phyloP scores from a whole-genome alignment of 2,329 filamentous ascomycete genomes.

The Grosmannia huntii region DNA sequence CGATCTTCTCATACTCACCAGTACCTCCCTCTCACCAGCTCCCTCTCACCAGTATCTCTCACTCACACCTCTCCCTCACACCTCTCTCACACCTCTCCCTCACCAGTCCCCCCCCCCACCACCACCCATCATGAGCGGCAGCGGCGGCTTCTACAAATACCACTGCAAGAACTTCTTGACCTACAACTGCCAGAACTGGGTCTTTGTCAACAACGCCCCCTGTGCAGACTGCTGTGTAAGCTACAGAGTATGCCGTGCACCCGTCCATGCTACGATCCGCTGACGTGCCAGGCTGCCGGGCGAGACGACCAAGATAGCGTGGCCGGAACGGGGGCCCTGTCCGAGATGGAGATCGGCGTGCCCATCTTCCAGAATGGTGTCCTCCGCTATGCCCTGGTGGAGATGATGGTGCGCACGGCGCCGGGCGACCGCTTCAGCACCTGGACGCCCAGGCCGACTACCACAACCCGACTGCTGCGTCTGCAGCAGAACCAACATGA shows the following conservation, averaged over 20 bases:
- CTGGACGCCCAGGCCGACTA: conserved; percentile 23
- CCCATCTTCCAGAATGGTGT: conserved; percentile 25
- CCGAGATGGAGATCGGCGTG: conserved; percentile 7
- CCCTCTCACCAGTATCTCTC: too few relatives aligned
- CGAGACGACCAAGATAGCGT: conserved; percentile 27
- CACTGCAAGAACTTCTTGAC: conserved; percentile 38
- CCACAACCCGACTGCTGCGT: neutral
- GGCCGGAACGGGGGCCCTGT: conserved; percentile 1
- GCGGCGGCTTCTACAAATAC: conserved; percentile 34
- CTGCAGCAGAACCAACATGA: neutral
- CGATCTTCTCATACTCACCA: too few relatives aligned
- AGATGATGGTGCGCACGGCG: conserved; percentile 26
- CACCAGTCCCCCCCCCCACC: neutral
- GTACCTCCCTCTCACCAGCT: too few relatives aligned
- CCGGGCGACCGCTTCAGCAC: conserved; percentile 18
- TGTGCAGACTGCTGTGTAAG: conserved; percentile 34
- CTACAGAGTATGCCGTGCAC: neutral
- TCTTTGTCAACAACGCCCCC: conserved; percentile 32
- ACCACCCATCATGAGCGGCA: conserved; percentile 22
- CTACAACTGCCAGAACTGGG: conserved; percentile 35
- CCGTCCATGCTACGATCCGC: neutral
- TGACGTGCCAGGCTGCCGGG: conserved; percentile 29
- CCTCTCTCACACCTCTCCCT: neutral
- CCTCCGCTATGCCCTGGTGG: conserved; percentile 35
- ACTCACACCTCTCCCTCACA: neutral